These are phyloP conservation scores for Heracleum sosnowskyi DNA, from an alignment of 129 eudicot species.

Conservation along the genomic window DNA sequence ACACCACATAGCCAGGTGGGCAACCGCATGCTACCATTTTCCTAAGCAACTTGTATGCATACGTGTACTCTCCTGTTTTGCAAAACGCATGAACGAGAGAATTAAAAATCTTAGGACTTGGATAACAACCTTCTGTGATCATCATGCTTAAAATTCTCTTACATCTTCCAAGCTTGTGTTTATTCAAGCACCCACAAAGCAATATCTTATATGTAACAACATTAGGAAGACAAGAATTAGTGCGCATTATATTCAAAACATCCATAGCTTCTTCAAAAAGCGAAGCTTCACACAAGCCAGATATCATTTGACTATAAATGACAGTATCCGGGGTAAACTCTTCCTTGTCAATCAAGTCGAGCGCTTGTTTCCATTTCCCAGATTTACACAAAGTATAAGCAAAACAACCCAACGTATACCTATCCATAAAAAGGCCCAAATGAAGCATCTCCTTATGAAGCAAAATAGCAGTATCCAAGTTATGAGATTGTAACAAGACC, in stretches of 20 bases:
- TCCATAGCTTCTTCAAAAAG: slow-evolving; percentile 95
- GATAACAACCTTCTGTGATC: slow-evolving; percentile 95
- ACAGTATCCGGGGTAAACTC: slow-evolving; percentile 56
- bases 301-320: slow-evolving; percentile 70
- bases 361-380: slow-evolving; percentile 76
- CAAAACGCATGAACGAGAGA: slow-evolving; percentile 84
- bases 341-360: slow-evolving; percentile 60
- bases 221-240: slow-evolving; percentile 68
- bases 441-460: slow-evolving; percentile 63
- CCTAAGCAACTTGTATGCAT: slow-evolving; percentile 77
- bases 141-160: slow-evolving; percentile 80
- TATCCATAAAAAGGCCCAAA: slow-evolving; percentile 48
- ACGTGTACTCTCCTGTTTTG: slow-evolving; percentile 51
- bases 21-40: slow-evolving; percentile 61
- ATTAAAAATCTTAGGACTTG: slow-evolving; percentile 54
- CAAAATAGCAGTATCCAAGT: slow-evolving; percentile 49
- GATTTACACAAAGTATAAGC: slow-evolving; percentile 51
- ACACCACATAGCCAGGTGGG: slow-evolving; percentile 63
- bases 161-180: slow-evolving; percentile 72
- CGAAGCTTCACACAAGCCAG: slow-evolving; percentile 88
- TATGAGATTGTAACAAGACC: slow-evolving; percentile 59
- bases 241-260: slow-evolving; percentile 64
- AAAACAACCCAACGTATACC: slow-evolving; percentile 54
- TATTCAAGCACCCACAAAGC: slow-evolving; percentile 81
- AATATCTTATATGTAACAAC: slow-evolving; percentile 58